Base-by-base conservation (phyloP, 306 rosid genomes). In the Rosa lucieae region DNA sequence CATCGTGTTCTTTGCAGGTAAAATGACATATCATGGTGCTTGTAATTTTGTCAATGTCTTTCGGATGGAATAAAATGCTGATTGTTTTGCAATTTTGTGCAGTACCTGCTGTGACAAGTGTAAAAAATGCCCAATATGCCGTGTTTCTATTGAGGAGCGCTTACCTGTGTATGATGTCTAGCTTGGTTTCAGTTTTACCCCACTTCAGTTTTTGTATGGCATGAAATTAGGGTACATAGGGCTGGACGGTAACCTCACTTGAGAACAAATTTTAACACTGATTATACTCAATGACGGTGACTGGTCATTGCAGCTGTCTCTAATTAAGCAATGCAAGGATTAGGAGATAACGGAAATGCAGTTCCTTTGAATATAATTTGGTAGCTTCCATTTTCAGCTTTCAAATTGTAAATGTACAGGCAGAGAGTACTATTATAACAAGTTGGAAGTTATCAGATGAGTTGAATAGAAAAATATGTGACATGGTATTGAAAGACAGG, bases 1-100 rank as follows among this genome's bases (percentile, higher is more conserved):
- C 99, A 96, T 78, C 96, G 93, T 0, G 85, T 91, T 70, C 94
- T 96, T 79, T 96, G 99, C 98, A 83, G 94, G 99, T 96, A 88
- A 15, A 12, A 29, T 74, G 46, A 2, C 46, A 12, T 67, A 4
- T 15, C 7, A 9, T 10, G 29, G 51, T n/a, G 55, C 10, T 70
- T 32, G 23, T 55, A 29, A 29, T 10, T 46, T 29, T 53, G 51
- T 67, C 29, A 10, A 7, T 21, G 29, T 37, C 15, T 9, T 39
- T 76, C 13, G 40, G 14, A 37, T 58, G 35, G 40, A 52, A 11
- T 74, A 65, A 53, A 61, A 65, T 81, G 78, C 65, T 66, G 58
- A 78, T 59, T 75, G 17, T 32, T 79, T 80, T 79, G 42, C 62
- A 51, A 39, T 42, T 18, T 81, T 90, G 48, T 48, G 92, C 96